Base-by-base conservation (phyloP, 1,284 basidiomycete genomes). In the Naganishia liquefaciens region DNA sequence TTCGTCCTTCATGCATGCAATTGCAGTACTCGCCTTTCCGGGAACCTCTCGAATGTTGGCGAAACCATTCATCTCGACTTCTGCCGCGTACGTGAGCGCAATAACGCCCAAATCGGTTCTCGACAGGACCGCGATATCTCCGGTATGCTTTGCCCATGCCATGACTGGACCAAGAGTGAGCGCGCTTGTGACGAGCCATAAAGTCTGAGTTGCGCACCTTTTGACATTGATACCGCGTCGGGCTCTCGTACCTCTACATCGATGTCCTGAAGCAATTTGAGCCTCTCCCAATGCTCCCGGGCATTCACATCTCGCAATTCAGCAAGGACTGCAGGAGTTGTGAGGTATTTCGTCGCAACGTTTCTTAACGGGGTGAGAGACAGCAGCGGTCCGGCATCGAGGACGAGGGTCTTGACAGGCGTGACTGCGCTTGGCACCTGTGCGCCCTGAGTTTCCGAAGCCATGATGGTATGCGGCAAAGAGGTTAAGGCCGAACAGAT, bases 51-150 rank as follows among this genome's bases (percentile, higher is more conserved):
- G 81, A 53, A 83, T 80, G 57, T 82, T 70, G 75, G 75, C 75
- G n/a, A 71, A 74, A 0, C 82, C 83, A 69, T 84, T 84, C 68
- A 79, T 79, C 63, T 80, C 79, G 62, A 82, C 84, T 80, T 86
- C 87, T 63, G 94, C 80, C 51, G 88, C 85, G 75, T 91, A 89
- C 0, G 93, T 92, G 70, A 99, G 81, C 0, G 96, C 96, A 51
- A 99, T 81, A 44, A 99, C 88, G 69, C 89, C 88, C 64, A 99
- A 78, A 86, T 99, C 96, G 19, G 94, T 85, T 73, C 88, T 84
- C 10, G 93, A 97, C 37, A 99, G 84, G 51, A 95, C 95, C 40
- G 91, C 84, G 75, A 93, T 95, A 79, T 99, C 96, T 79, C 96
- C 96, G 0, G 95, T 97, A 82, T 92, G 91, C 82, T 92, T 94